Base-by-base conservation (phyloP, 495 filamentous ascomycete genomes). In the Monascus purpureus region DNA sequence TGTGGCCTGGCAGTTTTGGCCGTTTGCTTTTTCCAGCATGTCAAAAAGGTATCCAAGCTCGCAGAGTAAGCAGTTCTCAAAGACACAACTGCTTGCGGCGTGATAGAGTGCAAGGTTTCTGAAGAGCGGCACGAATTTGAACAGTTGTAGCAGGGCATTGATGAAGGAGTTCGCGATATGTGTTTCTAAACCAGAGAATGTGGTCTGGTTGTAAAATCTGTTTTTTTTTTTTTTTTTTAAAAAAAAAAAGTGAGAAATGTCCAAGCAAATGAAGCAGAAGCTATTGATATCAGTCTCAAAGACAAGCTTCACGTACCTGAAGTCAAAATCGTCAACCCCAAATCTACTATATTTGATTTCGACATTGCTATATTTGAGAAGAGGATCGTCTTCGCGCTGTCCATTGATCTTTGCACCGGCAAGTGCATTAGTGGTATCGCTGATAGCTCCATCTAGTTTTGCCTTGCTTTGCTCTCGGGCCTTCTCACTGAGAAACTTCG, bases 261-360 rank as follows among this genome's bases (percentile, higher is more conserved):
- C 6, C 5, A 37, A 11, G 31, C 53, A 1, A 53, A 39, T 13
- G 11, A 24, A 23, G 8, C 5, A 31, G 1, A 25, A 2, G 23
- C n/a, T 4, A 17, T 19, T 29, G 3, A 33, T 25, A 20, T 12
- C 25, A n/a, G 17, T 32, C 3, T 8, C 25, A 28, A 30, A 13
- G 6, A 29, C n/a, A 17, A n/a, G 33, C 17, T 9, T 1, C 5
- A 46, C 72, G 52, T 57, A 93, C 80, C 75, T 73, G 59, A 97
- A 97, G 53, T 97, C 88, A 50, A 96, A 96, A 54, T 96, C 92
- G 45, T 94, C 85, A 2, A 99, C 83, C 8, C 90, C 88, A 57
- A 93, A 95, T 50, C 81, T 85, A 56, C 88, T 93, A 52, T 94
- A 94, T 46, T 93, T 93, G 52, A 95, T 96, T 52, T 95, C 84